phyloP scores from a whole-genome alignment of 768 basidiomycete genomes.

The Dendrothele bispora region DNA sequence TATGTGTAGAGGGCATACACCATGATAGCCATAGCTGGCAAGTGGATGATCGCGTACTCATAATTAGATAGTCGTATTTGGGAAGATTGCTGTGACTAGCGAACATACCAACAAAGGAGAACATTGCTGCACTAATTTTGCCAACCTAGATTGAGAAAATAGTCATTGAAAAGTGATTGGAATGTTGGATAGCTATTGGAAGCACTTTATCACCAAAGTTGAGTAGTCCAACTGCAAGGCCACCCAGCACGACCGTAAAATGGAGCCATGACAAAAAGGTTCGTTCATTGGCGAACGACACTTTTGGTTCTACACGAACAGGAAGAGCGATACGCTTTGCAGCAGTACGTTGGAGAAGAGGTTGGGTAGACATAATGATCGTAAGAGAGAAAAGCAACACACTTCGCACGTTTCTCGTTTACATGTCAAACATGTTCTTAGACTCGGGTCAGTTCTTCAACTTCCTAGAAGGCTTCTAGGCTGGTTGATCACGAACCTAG shows the following conservation, averaged over 20 bases:
- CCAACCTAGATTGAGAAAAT: conserved; percentile 61
- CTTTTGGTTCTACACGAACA: conserved; percentile 84
- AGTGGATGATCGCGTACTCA: no score
- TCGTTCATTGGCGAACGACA: conserved; percentile 92
- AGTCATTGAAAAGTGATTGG: not conserved
- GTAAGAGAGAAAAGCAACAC: conserved; percentile 8
- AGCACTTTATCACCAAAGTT: conserved; percentile 96
- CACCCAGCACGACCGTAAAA: conserved; percentile 96
- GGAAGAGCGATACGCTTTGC: conserved; percentile 96
- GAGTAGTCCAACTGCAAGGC: conserved; percentile 90
- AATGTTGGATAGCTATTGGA: not conserved
- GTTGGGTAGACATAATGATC: conserved; percentile 88
- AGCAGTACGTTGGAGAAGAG: conserved; percentile 92
- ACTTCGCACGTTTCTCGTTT: conserved; percentile 14
- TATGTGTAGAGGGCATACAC: conserved; percentile 92
- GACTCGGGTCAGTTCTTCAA: not conserved
- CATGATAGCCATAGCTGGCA: conserved; percentile 93
- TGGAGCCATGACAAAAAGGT: conserved; percentile 99
- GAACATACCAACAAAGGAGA: conserved; percentile 84
- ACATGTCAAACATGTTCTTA: no score
- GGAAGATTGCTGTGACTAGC: not conserved
- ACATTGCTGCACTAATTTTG: conserved; percentile 95
- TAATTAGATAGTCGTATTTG: not conserved
- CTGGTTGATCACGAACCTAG: not conserved
- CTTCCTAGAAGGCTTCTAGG: not conserved